Conservation (phyloP, 192 early-diverging fungal genomes). For the Entomortierella parvispora region DNA sequence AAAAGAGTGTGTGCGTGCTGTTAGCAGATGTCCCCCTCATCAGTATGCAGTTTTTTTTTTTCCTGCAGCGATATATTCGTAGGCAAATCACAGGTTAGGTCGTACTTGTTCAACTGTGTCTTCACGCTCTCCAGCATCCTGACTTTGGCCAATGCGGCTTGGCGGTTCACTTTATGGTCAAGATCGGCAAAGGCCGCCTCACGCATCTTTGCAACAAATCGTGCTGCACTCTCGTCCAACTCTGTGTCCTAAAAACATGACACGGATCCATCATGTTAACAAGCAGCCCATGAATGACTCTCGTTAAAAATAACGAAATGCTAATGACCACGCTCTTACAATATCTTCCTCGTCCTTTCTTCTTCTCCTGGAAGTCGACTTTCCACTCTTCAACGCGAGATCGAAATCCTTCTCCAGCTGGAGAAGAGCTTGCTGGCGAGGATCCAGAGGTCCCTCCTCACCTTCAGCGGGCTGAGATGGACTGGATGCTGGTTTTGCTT, state of each 20-base stretch:
- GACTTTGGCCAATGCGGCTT: conserved; percentile 76
- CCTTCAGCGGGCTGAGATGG: conserved; percentile 2
- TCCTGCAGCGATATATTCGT: no score
- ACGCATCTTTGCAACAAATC: conserved; percentile 44
- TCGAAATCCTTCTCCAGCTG: conserved; percentile 47
- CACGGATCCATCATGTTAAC: no score
- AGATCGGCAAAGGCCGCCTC: conserved; percentile 71
- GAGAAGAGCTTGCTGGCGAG: conserved; percentile 20
- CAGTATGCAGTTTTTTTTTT: not conserved
- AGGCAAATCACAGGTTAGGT: no score
- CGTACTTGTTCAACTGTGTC: conserved; percentile 66
- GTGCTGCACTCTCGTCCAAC: conserved; percentile 29
- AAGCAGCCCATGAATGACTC: no score
- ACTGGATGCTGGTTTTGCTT: conserved; percentile 1
- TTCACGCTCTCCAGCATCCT: conserved; percentile 69
- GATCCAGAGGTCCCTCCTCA: conserved; percentile 22
- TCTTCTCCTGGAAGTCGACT: conserved; percentile 25
- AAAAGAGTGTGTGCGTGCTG: not conserved
- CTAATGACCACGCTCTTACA: conserved; percentile 9
- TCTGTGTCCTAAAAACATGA: conserved; percentile 18
- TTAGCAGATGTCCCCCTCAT: not conserved
- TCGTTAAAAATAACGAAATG: no score
- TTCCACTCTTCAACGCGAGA: conserved; percentile 39
- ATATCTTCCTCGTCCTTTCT: conserved; percentile 48
- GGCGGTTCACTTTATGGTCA: conserved; percentile 65